phyloP scores from a whole-genome alignment of 345 rosid species.

The Laguncularia racemosa region DNA sequence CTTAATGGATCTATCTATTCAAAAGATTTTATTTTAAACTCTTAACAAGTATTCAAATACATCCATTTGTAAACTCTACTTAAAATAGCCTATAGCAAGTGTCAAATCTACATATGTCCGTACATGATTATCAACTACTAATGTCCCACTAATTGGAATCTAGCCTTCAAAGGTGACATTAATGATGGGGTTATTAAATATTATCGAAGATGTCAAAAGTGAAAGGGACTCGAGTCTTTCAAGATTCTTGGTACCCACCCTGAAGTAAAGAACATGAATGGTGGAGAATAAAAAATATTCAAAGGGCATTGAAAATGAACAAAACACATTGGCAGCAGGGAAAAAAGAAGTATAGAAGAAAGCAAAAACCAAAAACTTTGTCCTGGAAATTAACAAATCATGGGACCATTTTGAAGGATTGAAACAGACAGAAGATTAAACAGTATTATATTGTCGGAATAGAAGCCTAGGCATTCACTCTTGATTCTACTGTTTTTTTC shows the following conservation, averaged over 20 bases:
- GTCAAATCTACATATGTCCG: too few relatives aligned
- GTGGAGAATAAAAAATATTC: constrained; percentile 14
- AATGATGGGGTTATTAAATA: constrained; percentile 5
- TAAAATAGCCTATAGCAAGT: too few relatives aligned
- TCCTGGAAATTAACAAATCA: constrained; percentile 7
- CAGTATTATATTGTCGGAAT: constrained; percentile 31
- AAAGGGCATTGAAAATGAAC: not conserved
- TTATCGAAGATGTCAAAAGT: constrained; percentile 25
- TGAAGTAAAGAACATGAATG: constrained; percentile 14
- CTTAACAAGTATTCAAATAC: too few relatives aligned
- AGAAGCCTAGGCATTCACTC: constrained; percentile 12
- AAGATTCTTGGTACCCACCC: constrained; percentile 32
- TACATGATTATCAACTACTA: too few relatives aligned
- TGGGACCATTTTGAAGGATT: not conserved
- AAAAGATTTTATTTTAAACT: too few relatives aligned
- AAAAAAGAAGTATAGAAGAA: constrained; percentile 14
- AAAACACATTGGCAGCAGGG: not conserved
- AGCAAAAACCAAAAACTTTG: not conserved
- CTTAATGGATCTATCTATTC: too few relatives aligned
- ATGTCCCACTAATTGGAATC: constrained; percentile 1
- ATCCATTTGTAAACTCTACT: too few relatives aligned
- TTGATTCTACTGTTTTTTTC: constrained; percentile 3
- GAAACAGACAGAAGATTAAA: constrained; percentile 17
- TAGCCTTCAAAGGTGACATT: constrained; percentile 10
- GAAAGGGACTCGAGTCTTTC: constrained; percentile 7